Conservation (phyloP, 2,329 filamentous ascomycete species). For the Cercospora canescens region DNA sequence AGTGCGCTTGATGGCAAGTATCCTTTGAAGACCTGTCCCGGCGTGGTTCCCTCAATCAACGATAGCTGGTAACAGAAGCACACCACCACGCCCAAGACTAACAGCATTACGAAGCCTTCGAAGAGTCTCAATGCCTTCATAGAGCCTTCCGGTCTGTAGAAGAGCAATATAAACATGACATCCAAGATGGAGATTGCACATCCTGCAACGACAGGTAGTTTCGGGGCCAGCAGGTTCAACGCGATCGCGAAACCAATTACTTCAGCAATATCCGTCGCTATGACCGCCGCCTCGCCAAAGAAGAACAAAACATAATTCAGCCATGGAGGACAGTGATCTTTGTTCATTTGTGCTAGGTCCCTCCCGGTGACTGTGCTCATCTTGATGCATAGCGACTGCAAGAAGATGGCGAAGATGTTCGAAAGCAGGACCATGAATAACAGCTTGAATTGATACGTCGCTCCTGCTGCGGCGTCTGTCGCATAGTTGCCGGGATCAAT, state of each 20-base stretch:
- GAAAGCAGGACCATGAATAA: conserved; percentile 69
- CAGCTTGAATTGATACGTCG: conserved; percentile 63
- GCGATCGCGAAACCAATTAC: conserved; percentile 72
- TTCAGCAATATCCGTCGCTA: conserved; percentile 61
- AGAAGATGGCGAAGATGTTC: conserved; percentile 70
- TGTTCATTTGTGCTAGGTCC: conserved; percentile 52
- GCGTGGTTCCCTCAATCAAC: conserved; percentile 56
- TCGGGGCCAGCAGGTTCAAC: conserved; percentile 61
- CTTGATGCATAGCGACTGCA: conserved; percentile 67
- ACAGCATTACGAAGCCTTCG: conserved; percentile 61
- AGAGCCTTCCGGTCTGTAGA: conserved; percentile 60
- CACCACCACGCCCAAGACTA: conserved; percentile 68
- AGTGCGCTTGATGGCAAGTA: conserved; percentile 64
- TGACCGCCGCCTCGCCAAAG: conserved; percentile 58
- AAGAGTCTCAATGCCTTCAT: conserved; percentile 64
- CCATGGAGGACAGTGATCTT: conserved; percentile 53
- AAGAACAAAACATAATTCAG: conserved; percentile 56
- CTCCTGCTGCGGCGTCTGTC: conserved; percentile 68
- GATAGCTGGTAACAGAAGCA: conserved; percentile 72
- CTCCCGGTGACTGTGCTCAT: conserved; percentile 53
- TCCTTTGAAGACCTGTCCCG: conserved; percentile 63
- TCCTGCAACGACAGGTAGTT: conserved; percentile 66
- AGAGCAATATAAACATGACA: conserved; percentile 66
- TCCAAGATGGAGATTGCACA: conserved; percentile 69
- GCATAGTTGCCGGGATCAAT: conserved; percentile 64